A percentile compares a stretch with the other conserved stretches of the same genome.
phyloP scores from a whole-genome alignment of 495 filamentous ascomycete genomes.

The Neurospora sp. region DNA sequence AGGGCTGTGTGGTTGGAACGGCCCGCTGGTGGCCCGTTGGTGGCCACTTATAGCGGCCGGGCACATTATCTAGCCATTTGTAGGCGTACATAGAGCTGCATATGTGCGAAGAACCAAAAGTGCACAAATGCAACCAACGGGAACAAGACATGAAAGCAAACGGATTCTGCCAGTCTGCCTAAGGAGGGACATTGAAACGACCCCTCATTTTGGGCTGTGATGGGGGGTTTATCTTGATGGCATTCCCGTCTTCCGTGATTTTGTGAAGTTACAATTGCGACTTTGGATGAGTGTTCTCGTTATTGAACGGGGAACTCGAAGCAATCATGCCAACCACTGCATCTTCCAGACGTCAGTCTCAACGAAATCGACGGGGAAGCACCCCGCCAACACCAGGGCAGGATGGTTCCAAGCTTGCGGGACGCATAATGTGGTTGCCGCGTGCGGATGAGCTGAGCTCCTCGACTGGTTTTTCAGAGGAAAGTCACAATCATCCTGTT shows the following conservation, averaged over 20 bases:
- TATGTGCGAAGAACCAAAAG: neutral
- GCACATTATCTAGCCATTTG: neutral
- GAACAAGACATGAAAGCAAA: neutral
- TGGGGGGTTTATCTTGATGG: neutral
- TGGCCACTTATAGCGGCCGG: neutral
- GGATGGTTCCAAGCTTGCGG: neutral
- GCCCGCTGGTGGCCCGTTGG: neutral
- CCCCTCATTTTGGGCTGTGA: neutral
- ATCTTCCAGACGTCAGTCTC: neutral
- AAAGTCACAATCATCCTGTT: neutral
- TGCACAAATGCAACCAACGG: neutral
- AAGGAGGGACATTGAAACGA: neutral
- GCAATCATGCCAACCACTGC: neutral
- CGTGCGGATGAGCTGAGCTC: neutral
- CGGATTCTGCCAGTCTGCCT: neutral
- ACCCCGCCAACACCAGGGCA: neutral
- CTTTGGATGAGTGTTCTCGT: neutral
- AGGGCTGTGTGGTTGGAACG: neutral
- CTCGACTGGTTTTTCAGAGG: neutral
- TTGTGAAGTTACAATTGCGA: neutral
- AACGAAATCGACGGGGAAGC: neutral
- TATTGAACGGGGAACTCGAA: neutral
- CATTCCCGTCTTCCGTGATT: neutral
- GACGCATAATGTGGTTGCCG: neutral
- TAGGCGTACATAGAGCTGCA: neutral